A percentile compares a stretch with the other conserved stretches of the same genome.
Evolutionary conservation across 306 rosid genomes (phyloP).

Genomic region (Delonix regia): DNA sequence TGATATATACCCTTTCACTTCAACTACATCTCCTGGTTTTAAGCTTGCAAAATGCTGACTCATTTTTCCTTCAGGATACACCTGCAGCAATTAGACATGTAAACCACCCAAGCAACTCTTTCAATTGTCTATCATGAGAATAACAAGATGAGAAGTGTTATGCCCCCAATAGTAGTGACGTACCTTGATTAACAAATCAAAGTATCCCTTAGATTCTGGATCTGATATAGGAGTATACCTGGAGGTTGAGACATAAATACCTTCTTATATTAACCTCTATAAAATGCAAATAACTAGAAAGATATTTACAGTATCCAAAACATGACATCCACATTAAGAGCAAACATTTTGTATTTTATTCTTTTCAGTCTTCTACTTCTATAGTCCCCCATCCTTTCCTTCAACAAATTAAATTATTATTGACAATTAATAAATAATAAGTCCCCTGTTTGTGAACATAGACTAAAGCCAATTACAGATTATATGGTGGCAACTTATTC

Average conservation of each 20-base stretch:
- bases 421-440: not conserved
- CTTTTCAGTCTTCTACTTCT: not conserved
- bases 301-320: slow-evolving; percentile 13
- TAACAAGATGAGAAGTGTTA: slow-evolving; percentile 23
- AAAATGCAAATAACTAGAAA: slow-evolving; percentile 20
- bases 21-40: slow-evolving; percentile 93
- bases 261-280: slow-evolving; percentile 25
- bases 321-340: slow-evolving; percentile 18
- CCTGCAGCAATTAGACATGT: slow-evolving; percentile 52
- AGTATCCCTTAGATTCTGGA: slow-evolving; percentile 86
- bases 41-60: slow-evolving; percentile 98
- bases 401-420: not conserved
- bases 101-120: slow-evolving; percentile 17
- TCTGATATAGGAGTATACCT: slow-evolving; percentile 99
- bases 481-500: not conserved
- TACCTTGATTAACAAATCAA: slow-evolving; percentile 96
- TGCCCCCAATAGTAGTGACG: slow-evolving; percentile 19
- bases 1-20: slow-evolving; percentile 89
- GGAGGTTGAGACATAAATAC: slow-evolving; percentile 34
- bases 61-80: slow-evolving; percentile 97
- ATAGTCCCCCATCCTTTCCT: not conserved
- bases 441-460: not conserved
- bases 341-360: not conserved
- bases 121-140: slow-evolving; percentile 6
- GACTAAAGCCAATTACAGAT: not conserved